phyloP scores from a whole-genome alignment of 352 stramenopile genomes.

The Phytophthora ramorum region DNA sequence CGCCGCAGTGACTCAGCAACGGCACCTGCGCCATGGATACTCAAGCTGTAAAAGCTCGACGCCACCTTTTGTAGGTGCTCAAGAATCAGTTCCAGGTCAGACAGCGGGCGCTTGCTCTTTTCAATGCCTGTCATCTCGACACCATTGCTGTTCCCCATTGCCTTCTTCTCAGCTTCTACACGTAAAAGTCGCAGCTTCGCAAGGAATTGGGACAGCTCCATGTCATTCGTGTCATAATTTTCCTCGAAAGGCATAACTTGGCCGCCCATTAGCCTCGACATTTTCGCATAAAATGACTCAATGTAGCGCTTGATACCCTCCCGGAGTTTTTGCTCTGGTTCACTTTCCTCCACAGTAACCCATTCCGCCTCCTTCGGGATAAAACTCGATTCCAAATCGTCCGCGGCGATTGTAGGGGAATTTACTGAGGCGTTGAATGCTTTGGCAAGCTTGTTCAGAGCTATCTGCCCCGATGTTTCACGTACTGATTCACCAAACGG shows the following conservation, averaged over 20 bases:
- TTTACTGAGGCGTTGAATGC: constrained; percentile 66
- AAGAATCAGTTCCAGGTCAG: constrained; percentile 55
- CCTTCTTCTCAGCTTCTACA: constrained; percentile 21
- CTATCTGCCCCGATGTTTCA: constrained; percentile 38
- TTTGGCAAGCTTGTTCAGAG: constrained; percentile 48
- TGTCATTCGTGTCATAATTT: constrained; percentile 62
- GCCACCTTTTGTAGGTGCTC: constrained; percentile 53
- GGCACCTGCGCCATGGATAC: constrained; percentile 49
- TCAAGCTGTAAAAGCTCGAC: constrained; percentile 58
- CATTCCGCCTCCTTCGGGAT: constrained; percentile 71
- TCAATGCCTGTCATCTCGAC: constrained; percentile 23
- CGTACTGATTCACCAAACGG: constrained; percentile 69
- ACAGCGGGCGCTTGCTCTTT: constrained; percentile 20
- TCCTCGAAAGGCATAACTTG: constrained; percentile 48
- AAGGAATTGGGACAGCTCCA: constrained; percentile 61
- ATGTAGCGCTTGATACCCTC: constrained; percentile 54
- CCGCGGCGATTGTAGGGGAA: constrained; percentile 60
- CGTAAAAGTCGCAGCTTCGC: constrained; percentile 47
- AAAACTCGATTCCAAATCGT: constrained; percentile 53
- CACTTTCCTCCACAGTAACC: constrained; percentile 51
- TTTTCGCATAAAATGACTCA: constrained; percentile 43
- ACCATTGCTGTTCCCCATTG: constrained; percentile 9
- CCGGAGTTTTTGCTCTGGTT: constrained; percentile 44
- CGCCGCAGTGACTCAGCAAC: constrained; percentile 45
- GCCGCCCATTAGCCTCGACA: constrained; percentile 35